Percentiles rank a stretch among this genome's conserved stretches.
Conservation (phyloP, 192 early-diverging fungal species). For the Backusella psychrophila region DNA sequence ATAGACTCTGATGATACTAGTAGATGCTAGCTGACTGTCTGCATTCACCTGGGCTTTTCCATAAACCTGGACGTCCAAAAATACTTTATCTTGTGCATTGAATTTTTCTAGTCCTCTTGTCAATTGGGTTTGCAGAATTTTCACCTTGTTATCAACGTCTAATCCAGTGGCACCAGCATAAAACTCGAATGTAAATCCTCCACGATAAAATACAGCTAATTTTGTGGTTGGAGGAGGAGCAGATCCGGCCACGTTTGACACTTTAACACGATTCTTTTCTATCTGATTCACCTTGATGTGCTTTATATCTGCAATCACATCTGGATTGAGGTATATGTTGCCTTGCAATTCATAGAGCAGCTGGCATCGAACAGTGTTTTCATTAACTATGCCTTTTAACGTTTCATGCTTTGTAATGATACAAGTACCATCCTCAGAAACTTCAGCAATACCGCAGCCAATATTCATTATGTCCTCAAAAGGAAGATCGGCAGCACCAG, state of each 20-base stretch:
- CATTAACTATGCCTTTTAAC: background rate
- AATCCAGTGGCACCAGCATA: background rate
- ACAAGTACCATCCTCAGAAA: background rate
- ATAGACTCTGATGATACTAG: background rate
- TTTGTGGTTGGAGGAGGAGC: background rate
- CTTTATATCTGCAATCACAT: background rate
- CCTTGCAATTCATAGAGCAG: background rate
- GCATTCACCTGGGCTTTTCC: background rate
- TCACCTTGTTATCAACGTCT: background rate
- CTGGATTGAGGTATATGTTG: background rate
- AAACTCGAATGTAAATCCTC: background rate
- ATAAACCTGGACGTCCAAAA: background rate
- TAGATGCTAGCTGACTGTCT: background rate
- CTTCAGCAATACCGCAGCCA: background rate
- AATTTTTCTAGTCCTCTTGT: background rate
- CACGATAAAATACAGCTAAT: background rate
- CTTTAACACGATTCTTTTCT: background rate
- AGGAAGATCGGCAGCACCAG: background rate
- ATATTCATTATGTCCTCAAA: background rate
- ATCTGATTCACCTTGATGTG: background rate
- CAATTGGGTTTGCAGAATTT: background rate
- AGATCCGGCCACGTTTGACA: background rate
- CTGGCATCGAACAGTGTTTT: background rate
- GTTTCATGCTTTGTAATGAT: background rate
- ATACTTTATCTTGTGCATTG: background rate